A percentile compares a stretch with the other conserved stretches of the same genome.
phyloP scores from a whole-genome alignment of 202 grass and related monocot species.

The Musa balbisiana region DNA sequence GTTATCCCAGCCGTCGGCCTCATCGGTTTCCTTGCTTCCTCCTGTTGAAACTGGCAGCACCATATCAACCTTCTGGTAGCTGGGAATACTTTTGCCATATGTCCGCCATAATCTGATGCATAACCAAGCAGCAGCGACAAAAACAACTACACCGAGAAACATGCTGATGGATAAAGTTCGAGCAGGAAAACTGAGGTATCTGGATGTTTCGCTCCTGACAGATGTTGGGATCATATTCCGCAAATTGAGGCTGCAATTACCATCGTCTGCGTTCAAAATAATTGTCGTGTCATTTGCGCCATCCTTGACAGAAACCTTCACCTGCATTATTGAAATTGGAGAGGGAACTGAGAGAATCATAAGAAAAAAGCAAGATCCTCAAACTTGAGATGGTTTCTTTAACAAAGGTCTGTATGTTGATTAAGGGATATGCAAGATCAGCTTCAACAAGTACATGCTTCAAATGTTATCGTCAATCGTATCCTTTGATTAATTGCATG shows the following conservation, averaged over 20 bases:
- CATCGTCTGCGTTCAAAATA: constrained; percentile 45
- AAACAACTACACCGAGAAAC: constrained; percentile 31
- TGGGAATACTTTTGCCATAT: constrained; percentile 13
- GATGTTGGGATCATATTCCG: constrained; percentile 31
- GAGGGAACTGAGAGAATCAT: neutral
- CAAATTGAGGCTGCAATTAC: constrained; percentile 56
- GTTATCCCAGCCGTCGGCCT: constrained; percentile 65
- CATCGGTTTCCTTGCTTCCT: constrained; percentile 40
- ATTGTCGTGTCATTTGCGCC: constrained; percentile 41
- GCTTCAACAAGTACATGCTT: neutral
- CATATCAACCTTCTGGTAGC: constrained; percentile 54
- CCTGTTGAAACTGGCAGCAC: constrained; percentile 50
- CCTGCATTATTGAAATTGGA: constrained; percentile 38
- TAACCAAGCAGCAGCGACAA: constrained; percentile 35
- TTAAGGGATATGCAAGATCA: neutral
- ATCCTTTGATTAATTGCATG: neutral
- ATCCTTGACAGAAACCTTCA: constrained; percentile 43
- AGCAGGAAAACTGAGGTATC: constrained; percentile 21
- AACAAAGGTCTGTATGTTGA: too few species aligned
- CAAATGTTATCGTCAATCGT: neutral
- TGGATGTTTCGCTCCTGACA: constrained; percentile 25
- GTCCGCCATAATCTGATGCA: constrained; percentile 38
- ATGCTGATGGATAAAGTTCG: constrained; percentile 35
- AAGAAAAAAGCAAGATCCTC: neutral
- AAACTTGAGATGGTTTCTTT: neutral